Conservation (phyloP, 2,329 filamentous ascomycete species). For the Cytospora chrysosperma region DNA sequence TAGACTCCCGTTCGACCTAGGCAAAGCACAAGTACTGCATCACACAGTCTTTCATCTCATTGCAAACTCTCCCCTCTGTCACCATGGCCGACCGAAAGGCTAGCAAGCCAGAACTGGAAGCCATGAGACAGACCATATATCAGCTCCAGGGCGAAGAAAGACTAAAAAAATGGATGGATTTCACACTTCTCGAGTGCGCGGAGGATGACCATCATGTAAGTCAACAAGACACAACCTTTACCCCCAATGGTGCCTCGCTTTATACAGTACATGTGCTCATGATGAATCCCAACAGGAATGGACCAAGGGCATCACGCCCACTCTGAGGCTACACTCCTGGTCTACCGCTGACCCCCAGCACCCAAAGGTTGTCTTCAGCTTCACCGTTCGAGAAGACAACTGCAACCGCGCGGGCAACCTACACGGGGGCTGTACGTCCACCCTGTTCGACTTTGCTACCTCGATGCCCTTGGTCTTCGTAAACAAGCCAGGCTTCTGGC, state of each 20-base stretch:
- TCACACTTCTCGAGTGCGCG: background rate
- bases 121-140: slow-evolving; percentile 1
- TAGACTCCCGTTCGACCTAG: background rate
- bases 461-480: slow-evolving; percentile 57
- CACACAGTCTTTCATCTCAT: background rate
- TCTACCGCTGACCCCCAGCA: slow-evolving; percentile 20
- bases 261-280: background rate
- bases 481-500: slow-evolving; percentile 59
- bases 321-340: slow-evolving; percentile 20
- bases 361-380: slow-evolving; percentile 28
- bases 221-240: no score
- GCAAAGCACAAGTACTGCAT: background rate
- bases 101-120: background rate
- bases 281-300: slow-evolving; percentile 12
- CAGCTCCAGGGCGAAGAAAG: slow-evolving; percentile 23
- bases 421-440: slow-evolving; percentile 63
- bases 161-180: slow-evolving; percentile 20
- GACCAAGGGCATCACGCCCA: slow-evolving; percentile 9
- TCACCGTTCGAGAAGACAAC: slow-evolving; percentile 50
- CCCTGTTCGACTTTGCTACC: slow-evolving; percentile 67
- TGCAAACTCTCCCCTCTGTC: background rate
- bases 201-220: slow-evolving; percentile 21
- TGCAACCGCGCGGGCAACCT: slow-evolving; percentile 55
- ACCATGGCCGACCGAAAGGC: slow-evolving; percentile 3
- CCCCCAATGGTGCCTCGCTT: background rate